phyloP scores from a whole-genome alignment of 2,329 filamentous ascomycete species.

The Ophiostoma ips region DNA sequence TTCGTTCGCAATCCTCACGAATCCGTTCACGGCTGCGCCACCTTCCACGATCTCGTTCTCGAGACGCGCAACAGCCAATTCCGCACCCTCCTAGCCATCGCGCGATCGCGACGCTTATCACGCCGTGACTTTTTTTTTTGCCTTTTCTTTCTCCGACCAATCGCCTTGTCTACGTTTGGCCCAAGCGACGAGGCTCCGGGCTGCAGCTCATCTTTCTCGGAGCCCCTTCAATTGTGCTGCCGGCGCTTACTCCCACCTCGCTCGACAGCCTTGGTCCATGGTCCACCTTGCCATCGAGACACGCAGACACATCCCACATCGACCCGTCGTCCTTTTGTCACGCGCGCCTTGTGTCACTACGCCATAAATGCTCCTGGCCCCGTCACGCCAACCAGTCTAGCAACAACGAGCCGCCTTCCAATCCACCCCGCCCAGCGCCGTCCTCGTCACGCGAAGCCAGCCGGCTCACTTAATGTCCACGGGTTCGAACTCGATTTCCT shows the following conservation, averaged over 20 bases:
- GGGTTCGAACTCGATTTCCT: not conserved
- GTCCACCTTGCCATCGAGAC: no score
- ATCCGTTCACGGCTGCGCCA: not conserved
- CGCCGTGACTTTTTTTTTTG: not conserved
- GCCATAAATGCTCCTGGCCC: no score
- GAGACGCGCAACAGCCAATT: not conserved
- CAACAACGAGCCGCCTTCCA: no score
- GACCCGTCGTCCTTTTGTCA: no score
- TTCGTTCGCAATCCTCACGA: not conserved
- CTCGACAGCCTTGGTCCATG: no score
- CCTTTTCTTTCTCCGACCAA: not conserved
- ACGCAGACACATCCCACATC: no score
- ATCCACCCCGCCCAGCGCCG: not conserved
- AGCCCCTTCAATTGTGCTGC: not conserved
- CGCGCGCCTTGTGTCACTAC: no score
- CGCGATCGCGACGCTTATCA: not conserved
- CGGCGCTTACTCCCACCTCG: not conserved
- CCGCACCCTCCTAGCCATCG: not conserved
- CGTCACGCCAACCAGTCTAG: no score
- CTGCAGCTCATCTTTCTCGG: no score
- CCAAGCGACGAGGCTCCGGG: no score
- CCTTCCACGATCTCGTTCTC: not conserved
- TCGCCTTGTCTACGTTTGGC: not conserved
- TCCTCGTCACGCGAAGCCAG: not conserved
- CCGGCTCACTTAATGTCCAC: slow-evolving; percentile 3